Evolutionary conservation across 345 rosid genomes (phyloP).

Genomic region (Kernera saxatilis): DNA sequence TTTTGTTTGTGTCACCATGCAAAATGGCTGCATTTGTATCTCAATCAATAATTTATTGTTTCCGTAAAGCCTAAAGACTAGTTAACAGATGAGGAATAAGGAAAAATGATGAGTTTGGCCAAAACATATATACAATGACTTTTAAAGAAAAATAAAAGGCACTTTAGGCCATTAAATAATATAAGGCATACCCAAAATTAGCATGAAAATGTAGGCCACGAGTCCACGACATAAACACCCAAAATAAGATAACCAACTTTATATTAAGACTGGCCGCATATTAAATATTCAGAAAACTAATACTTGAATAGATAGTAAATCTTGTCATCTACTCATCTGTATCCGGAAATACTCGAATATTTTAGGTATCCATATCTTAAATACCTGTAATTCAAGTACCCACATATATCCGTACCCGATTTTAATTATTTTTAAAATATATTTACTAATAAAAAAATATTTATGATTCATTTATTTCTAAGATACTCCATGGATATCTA

Average conservation of each 20-base stretch:
- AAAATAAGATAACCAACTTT: conserved; percentile 4
- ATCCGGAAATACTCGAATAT: neutral
- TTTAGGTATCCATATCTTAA: no score
- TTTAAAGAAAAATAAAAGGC: neutral
- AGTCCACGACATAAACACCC: conserved; percentile 6
- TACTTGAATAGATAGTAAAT: no score
- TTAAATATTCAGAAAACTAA: neutral
- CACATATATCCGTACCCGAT: no score
- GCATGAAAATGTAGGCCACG: conserved; percentile 17
- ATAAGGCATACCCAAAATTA: neutral
- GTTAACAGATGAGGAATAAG: neutral
- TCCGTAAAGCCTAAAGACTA: conserved; percentile 25
- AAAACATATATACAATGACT: neutral
- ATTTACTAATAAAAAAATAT: no score
- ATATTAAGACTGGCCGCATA: neutral
- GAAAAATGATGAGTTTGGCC: neutral
- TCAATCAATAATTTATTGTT: conserved; percentile 16
- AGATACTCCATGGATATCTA: no score
- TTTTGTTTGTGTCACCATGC: conserved; percentile 21
- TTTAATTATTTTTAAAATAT: no score
- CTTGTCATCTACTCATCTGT: no score
- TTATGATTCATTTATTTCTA: no score
- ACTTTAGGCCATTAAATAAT: conserved; percentile 2
- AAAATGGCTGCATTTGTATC: conserved; percentile 21
- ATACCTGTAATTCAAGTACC: no score